A percentile compares a stretch with the other conserved stretches of the same genome.
Conservation (phyloP, 2,329 filamentous ascomycete genomes). For the Lachnellula suecica region DNA sequence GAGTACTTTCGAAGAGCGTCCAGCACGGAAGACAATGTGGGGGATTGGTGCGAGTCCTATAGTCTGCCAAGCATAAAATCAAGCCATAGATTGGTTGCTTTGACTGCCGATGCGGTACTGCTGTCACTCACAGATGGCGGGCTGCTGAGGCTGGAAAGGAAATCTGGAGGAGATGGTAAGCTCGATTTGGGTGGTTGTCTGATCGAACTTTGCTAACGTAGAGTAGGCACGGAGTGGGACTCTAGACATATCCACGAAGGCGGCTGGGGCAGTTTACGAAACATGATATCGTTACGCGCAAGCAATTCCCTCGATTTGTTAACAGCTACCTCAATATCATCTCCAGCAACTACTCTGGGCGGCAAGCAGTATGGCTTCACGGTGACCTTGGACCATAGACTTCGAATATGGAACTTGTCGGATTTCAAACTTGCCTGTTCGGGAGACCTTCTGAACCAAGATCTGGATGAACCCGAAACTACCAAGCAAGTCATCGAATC, state of each 20-base stretch:
- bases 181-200: neutral
- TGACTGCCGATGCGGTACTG: conserved; percentile 71
- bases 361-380: conserved; percentile 67
- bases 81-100: conserved; percentile 78
- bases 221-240: conserved; percentile 52
- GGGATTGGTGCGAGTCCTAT: conserved; percentile 74
- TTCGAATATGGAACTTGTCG: conserved; percentile 88
- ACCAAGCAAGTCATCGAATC: conserved; percentile 79
- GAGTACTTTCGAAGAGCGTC: conserved; percentile 75
- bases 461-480: conserved; percentile 64
- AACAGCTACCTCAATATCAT: conserved; percentile 62
- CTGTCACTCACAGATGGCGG: conserved; percentile 80
- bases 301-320: conserved; percentile 66
- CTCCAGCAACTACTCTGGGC: conserved; percentile 44
- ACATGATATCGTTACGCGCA: conserved; percentile 65
- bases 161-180: conserved; percentile 48
- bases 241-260: conserved; percentile 74
- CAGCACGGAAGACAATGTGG: conserved; percentile 70
- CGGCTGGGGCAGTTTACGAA: conserved; percentile 67
- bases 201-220: conserved; percentile 9
- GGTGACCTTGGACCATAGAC: conserved; percentile 82
- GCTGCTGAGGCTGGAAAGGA: conserved; percentile 68
- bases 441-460: conserved; percentile 73
- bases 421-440: conserved; percentile 75
- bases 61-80: conserved; percentile 72